Evolutionary conservation across 164 flowering plant genomes (phyloP), one percentile per base, ranked within the genome.

Genomic region (Brasenia schreberi): DNA sequence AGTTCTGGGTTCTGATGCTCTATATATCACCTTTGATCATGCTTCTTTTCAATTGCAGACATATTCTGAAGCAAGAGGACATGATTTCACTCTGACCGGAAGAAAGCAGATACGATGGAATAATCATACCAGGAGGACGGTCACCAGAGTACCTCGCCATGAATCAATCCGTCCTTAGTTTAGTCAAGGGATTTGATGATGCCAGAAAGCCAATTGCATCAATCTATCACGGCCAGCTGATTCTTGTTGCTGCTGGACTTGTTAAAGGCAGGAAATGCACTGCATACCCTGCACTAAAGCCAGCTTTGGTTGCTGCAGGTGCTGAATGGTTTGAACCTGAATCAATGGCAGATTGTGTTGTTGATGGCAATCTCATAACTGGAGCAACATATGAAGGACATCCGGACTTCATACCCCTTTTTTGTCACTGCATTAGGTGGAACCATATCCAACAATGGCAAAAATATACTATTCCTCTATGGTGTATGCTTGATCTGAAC

Each of bases 11-110:
- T 23, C 27, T 23, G 27, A 23, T 23, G 27, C 27, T 23, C 27
- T 23, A 23, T 23, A 0, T 23, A 23, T 23, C 27, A 23, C 27
- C 27, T 23, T 23, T 23, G 27, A 23, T 23, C 27, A 23, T 23
- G 27, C 53, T 45, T 45, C 3, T 2, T 45, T 45, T 45, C 53
- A 45, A 7, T 45, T 76, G 76, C 83, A 95, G 99, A 85, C 88
- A 5, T 92, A 87, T 75, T 75, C 84, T 4, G 99, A 90, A 78
- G 74, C 82, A 6, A 80, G 86, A 16, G 99, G 97, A 42, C 99
- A 95, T 80, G 90, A 95, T 78, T 95, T 95, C 68, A 60, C 82
- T n/a, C 83, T 95, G n/a, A 92, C 90, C 82, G 99, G 87, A 92
- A 10, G 79, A 78, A 64, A 77, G 68, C 73, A 80, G 79, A 33